These are phyloP conservation scores for Elsinoe ampelina DNA, from an alignment of 2,329 filamentous ascomycete species.

Conservation along the genomic window DNA sequence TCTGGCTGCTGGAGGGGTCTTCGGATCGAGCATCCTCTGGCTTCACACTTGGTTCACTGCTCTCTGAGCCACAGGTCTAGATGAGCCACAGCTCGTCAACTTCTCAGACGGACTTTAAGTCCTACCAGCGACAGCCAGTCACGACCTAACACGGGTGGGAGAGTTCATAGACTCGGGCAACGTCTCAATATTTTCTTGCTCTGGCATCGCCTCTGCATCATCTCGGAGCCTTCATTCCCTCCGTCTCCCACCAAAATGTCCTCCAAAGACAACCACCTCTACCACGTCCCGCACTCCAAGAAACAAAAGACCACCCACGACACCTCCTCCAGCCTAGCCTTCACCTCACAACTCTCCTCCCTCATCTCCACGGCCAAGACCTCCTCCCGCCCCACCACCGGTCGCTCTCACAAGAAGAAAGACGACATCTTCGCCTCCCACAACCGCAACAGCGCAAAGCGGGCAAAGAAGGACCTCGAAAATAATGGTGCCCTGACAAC, in stretches of 20 bases:
- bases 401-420: slow-evolving; percentile 50
- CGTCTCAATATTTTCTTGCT: too few relatives aligned
- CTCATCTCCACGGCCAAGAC: slow-evolving; percentile 52
- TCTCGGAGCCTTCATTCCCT: too few relatives aligned
- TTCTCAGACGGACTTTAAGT: too few relatives aligned
- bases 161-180: too few relatives aligned
- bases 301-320: slow-evolving; percentile 51
- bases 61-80: too few relatives aligned
- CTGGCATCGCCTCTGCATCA: too few relatives aligned
- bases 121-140: too few relatives aligned
- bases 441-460: slow-evolving; percentile 53
- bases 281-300: slow-evolving; percentile 65
- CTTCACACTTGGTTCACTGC: too few relatives aligned
- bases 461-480: slow-evolving; percentile 51
- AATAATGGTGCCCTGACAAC: slow-evolving; percentile 53
- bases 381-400: slow-evolving; percentile 31
- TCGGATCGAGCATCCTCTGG: too few relatives aligned
- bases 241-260: slow-evolving; percentile 15
- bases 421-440: slow-evolving; percentile 60
- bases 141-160: too few relatives aligned
- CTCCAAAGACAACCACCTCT: slow-evolving; percentile 56
- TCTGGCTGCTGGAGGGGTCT: too few relatives aligned
- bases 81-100: too few relatives aligned
- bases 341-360: slow-evolving; percentile 77
- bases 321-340: slow-evolving; percentile 63